Evolutionary conservation across 106 monocot species (phyloP), one percentile per base, ranked within the genome.

Genomic region (Phalaenopsis equestris): DNA sequence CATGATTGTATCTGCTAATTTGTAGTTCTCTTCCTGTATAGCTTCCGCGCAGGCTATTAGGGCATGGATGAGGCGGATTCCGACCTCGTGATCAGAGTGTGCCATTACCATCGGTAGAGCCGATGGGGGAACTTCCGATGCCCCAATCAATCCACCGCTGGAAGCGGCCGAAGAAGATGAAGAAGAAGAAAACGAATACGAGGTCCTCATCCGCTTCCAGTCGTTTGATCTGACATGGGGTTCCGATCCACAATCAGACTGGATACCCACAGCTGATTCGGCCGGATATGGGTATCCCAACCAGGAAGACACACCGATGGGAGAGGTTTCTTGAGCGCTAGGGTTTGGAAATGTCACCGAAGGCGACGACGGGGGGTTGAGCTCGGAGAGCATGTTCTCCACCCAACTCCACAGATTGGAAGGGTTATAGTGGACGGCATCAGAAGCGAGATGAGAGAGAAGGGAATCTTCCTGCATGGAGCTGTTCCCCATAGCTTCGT

Each of bases 361-460:
- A 3, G 23, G 80, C 0, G 95, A 87, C 0, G 87, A 75, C 30
- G 30, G 30, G 30, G 30, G 30, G 83, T 91, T 91, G 85, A 95
- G 79, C 83, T 93, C 95, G 6, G 90, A 87, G 0, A 95, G 83
- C 91, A 95, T 95, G 78, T 64, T 89, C 78, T 93, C 95, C n/a
- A 95, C 80, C 90, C 93, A 95, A 19, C 86, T 72, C 18, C 86
- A 85, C 79, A 98, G 82, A 75, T 98, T 92, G n/a, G 97, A 94
- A 17, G 97, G 94, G 64, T 98, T 94, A 78, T 92, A 90, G 89
- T 95, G 95, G 17, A 92, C 85, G 75, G 93, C 78, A 47, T 92
- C 87, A 68, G 90, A 55, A 41, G 95, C 85, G 68, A 88, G 88
- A 49, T 88, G 89, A 55, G 87, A 78, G 55, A 92, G 16, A 42